Percentiles rank a stretch among this genome's conserved stretches.
These are phyloP conservation scores for Ceratonia siliqua DNA, from an alignment of 306 rosid species.

Conservation along the genomic window DNA sequence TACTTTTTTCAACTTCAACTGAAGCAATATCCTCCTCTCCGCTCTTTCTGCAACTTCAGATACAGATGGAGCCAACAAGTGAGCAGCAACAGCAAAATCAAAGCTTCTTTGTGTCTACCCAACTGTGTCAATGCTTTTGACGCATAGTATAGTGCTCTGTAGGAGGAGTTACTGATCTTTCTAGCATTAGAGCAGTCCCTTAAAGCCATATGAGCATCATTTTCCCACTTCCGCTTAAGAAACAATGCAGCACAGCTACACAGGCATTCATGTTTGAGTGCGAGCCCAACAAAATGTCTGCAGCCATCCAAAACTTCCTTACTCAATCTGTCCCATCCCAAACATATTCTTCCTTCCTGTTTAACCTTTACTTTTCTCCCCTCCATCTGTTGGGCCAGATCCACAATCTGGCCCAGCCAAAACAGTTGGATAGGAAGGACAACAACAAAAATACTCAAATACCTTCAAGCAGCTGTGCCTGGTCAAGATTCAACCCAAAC, in stretches of 20 bases:
- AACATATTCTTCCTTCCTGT: no score
- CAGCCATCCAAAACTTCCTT: slow-evolving; percentile 79
- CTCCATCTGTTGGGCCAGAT: no score
- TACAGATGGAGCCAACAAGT: slow-evolving; percentile 64
- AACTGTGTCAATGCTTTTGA: slow-evolving; percentile 95
- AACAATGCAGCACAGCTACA: slow-evolving; percentile 79
- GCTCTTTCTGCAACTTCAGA: slow-evolving; percentile 71
- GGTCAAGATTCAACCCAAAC: no score
- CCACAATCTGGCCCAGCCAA: no score
- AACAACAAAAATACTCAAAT: no score
- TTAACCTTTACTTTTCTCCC: no score
- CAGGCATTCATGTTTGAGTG: slow-evolving; percentile 60
- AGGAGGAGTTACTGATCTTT: slow-evolving; percentile 59
- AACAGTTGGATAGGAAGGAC: no score
- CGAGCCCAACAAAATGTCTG: slow-evolving; percentile 51
- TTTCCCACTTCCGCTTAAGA: slow-evolving; percentile 97
- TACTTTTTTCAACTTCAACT: slow-evolving; percentile 76
- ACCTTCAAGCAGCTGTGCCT: no score
- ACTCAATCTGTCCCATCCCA: no score
- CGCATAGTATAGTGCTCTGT: slow-evolving; percentile 64
- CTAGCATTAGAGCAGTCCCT: slow-evolving; percentile 85
- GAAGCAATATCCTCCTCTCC: slow-evolving; percentile 78
- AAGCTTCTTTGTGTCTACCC: slow-evolving; percentile 82
- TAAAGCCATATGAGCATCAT: slow-evolving; percentile 88
- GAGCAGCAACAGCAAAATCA: slow-evolving; percentile 80